phyloP scores from a whole-genome alignment of 2,329 filamentous ascomycete genomes.

The Aureobasidium namibiae region DNA sequence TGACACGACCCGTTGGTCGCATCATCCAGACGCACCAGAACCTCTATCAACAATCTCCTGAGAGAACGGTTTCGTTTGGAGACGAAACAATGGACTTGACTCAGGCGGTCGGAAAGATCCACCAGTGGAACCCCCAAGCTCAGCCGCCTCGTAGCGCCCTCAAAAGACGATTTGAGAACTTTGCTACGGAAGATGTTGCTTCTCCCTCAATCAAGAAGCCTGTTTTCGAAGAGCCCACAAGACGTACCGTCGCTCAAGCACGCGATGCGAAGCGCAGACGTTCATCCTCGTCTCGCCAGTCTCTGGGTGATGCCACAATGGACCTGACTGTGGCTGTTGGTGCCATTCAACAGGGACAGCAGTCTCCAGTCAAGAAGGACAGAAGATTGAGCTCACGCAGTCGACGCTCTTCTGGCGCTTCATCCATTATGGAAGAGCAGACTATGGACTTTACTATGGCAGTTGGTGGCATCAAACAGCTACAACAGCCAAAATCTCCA shows the following conservation, averaged over 20 bases:
- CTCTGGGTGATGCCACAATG: conserved; percentile 34
- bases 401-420: conserved; percentile 27
- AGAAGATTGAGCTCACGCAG: conserved; percentile 26
- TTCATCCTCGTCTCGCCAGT: conserved; percentile 27
- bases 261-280: conserved; percentile 31
- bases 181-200: conserved; percentile 29
- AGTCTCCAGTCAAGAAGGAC: conserved; percentile 20
- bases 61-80: conserved; percentile 32
- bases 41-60: background rate
- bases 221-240: conserved; percentile 24
- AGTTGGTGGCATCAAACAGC: conserved; percentile 35
- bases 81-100: conserved; percentile 51
- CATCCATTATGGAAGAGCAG: conserved; percentile 35
- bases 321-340: conserved; percentile 32
- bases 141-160: conserved; percentile 29
- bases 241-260: conserved; percentile 20
- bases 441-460: conserved; percentile 51
- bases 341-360: conserved; percentile 22
- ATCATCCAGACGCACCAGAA: conserved; percentile 40
- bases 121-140: conserved; percentile 24
- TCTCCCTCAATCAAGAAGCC: conserved; percentile 20
- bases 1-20: conserved; percentile 72
- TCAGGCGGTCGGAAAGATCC: conserved; percentile 44
- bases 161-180: conserved; percentile 30
- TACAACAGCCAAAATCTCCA: background rate